Base-by-base conservation (phyloP, 1,284 basidiomycete genomes). In the Boletus sp. region DNA sequence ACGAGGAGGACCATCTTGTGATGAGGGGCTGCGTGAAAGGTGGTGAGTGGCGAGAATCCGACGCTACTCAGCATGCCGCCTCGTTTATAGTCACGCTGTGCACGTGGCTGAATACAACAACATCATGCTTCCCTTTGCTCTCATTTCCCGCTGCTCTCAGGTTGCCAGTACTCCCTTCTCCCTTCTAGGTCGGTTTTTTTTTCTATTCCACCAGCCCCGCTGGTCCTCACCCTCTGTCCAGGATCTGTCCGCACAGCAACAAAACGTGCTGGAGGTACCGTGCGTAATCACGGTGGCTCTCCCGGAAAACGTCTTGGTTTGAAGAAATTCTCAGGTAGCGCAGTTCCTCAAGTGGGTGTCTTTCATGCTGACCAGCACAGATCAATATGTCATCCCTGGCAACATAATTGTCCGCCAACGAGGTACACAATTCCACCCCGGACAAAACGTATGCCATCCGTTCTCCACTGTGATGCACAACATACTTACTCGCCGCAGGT, bases 341-440 rank as follows among this genome's bases (percentile, higher is more conserved):
- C 43, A n/a, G 31, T 12, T 2, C 12, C 4, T 41, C 31, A 4
- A 7, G 16, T 15, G 16, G 3, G 6, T 22, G 16, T 51, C 31
- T 41, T 59, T 29, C 57, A 76, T 49, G 22, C 58, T 59, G 36
- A 64, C 53, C 39, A 2, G 24, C 44, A 47, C 63, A 91, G 94
- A 96, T 72, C 86, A 97, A 75, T 84, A 82, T 72, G 94, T 97
- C 20, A 83, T 92, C 33, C 91, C 94, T 11, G 95, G 96, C 49
- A 92, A 96, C 76, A 96, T 98, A 66, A 91, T 98, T 68, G 85
- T 97, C 41, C 85, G 95, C 51, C 95, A 98, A 75, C 84, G 96
- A 62, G 96, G 96, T 12, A 88, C 89, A 1, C 80, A 88, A 55
- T 95, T 96, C 76, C 92, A 95, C 70, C 88, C 96, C 2, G 95